Evolutionary conservation across 2,329 filamentous ascomycete species (phyloP).

Genomic region (Colletotrichum australisinense): DNA sequence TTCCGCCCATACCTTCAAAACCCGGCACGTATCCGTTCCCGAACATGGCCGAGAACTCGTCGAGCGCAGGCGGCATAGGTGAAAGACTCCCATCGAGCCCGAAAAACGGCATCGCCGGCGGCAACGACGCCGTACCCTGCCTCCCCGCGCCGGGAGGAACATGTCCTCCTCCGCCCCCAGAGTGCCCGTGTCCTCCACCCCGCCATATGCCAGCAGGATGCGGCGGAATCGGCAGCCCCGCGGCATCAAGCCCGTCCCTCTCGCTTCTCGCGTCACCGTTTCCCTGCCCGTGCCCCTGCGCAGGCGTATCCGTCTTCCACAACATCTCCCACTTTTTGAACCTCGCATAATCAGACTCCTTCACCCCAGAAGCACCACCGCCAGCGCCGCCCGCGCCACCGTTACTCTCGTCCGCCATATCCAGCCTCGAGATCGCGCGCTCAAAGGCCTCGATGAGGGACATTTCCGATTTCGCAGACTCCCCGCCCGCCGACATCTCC

Average conservation of each 20-base stretch:
- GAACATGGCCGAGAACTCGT: constrained; percentile 45
- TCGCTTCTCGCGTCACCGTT: constrained; percentile 40
- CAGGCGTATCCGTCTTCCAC: constrained; percentile 52
- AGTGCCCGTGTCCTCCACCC: neutral
- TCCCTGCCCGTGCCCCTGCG: constrained; percentile 37
- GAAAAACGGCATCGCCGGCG: constrained; percentile 47
- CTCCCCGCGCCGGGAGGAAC: constrained; percentile 27
- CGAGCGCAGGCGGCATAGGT: constrained; percentile 51
- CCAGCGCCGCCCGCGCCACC: neutral
- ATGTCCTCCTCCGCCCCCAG: neutral
- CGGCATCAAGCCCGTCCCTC: constrained; percentile 18
- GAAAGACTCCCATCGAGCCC: constrained; percentile 50
- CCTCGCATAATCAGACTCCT: constrained; percentile 61
- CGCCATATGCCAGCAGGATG: constrained; percentile 22
- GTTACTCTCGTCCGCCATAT: constrained; percentile 50
- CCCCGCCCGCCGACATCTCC: constrained; percentile 63
- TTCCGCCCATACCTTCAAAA: constrained; percentile 21
- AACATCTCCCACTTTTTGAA: constrained; percentile 51
- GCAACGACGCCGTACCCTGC: constrained; percentile 40
- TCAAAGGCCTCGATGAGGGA: constrained; percentile 65
- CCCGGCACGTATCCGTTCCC: constrained; percentile 30
- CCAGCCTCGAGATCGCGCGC: constrained; percentile 57
- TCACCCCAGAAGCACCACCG: constrained; percentile 36
- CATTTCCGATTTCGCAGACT: constrained; percentile 63
- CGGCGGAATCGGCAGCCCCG: constrained; percentile 25